Evolutionary conservation across 345 rosid genomes (phyloP).

Genomic region (Rubroshorea leprosula): DNA sequence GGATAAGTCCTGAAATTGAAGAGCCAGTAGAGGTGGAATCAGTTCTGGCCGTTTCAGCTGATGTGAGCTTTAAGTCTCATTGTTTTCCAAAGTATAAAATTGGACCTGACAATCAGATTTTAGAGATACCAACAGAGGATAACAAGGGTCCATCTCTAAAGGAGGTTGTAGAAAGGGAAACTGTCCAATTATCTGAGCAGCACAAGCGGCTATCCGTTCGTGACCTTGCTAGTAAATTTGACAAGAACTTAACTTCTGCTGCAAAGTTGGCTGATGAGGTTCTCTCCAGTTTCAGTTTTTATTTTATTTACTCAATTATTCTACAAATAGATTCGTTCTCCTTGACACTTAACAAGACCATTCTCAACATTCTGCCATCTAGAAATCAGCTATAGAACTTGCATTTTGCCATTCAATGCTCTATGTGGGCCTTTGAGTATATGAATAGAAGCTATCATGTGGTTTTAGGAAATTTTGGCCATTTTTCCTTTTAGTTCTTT

Average conservation of each 20-base stretch:
- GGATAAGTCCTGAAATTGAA: constrained; percentile 63
- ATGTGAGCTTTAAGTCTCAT: constrained; percentile 81
- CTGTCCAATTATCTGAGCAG: constrained; percentile 63
- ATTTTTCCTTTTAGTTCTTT: constrained; percentile 4
- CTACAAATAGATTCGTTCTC: background rate
- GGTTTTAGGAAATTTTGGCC: background rate
- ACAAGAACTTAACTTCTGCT: constrained; percentile 87
- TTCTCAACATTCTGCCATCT: too few species aligned
- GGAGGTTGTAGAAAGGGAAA: constrained; percentile 77
- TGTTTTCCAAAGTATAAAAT: constrained; percentile 83
- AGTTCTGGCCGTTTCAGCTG: constrained; percentile 65
- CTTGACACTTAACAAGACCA: background rate
- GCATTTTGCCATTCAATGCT: constrained; percentile 1
- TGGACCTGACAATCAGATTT: constrained; percentile 83
- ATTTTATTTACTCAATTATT: constrained; percentile 2
- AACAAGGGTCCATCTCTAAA: constrained; percentile 56
- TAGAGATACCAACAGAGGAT: constrained; percentile 80
- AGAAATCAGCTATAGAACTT: background rate
- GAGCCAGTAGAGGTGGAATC: constrained; percentile 35
- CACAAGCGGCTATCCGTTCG: constrained; percentile 97
- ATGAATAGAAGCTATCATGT: background rate
- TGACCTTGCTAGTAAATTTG: constrained; percentile 92
- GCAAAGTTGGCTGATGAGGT: constrained; percentile 92
- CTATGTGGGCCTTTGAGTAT: constrained; percentile 2
- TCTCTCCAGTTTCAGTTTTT: constrained; percentile 12